Conservation (phyloP, 2,329 filamentous ascomycete species). For the Cadophora malorum region DNA sequence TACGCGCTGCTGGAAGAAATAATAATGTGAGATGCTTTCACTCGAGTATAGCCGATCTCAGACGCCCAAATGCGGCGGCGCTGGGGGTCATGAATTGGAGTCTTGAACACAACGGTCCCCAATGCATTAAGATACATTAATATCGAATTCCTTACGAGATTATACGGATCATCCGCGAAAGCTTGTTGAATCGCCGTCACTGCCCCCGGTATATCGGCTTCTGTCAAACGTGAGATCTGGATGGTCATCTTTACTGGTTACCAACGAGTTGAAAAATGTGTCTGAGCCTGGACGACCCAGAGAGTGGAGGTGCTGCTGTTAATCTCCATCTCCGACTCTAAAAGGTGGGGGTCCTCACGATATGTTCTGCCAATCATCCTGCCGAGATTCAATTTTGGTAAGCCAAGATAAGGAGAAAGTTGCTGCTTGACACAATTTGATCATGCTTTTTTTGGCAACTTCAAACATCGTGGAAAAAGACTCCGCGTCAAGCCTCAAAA, state of each 20-base stretch:
- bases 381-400: background rate
- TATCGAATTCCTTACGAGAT: slow-evolving; percentile 40
- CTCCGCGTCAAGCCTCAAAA: background rate
- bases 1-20: background rate
- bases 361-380: background rate
- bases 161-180: slow-evolving; percentile 71
- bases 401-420: background rate
- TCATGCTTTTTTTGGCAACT: background rate
- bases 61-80: background rate
- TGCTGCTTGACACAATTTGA: background rate
- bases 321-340: background rate
- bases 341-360: slow-evolving; percentile 9
- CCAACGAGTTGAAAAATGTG: background rate
- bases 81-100: background rate
- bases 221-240: slow-evolving; percentile 60
- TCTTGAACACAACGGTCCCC: background rate
- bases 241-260: slow-evolving; percentile 53
- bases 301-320: background rate
- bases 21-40: background rate
- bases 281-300: background rate
- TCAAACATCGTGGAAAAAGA: background rate
- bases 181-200: slow-evolving; percentile 70
- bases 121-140: background rate
- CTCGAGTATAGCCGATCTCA: background rate
- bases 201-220: slow-evolving; percentile 66